A percentile compares a stretch with the other conserved stretches of the same genome.
Evolutionary conservation across 2,329 filamentous ascomycete species (phyloP).

Genomic region (Cercospora zeina): DNA sequence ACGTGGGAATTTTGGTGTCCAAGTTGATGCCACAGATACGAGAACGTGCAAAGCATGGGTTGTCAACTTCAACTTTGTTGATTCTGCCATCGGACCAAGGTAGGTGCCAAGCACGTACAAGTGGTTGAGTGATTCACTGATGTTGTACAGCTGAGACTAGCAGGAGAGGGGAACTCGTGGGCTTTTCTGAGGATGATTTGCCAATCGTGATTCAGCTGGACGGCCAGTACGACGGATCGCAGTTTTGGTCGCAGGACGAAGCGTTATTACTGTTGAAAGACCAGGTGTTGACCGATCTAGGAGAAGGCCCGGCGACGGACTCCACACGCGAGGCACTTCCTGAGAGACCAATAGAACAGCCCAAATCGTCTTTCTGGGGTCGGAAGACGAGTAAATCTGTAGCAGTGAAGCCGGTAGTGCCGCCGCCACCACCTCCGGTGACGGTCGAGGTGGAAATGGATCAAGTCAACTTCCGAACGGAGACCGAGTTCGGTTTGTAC

Average conservation of each 20-base stretch:
- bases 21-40: constrained; percentile 32
- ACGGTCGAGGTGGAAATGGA: constrained; percentile 40
- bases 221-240: constrained; percentile 32
- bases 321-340: constrained; percentile 16
- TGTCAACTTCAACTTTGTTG: constrained; percentile 35
- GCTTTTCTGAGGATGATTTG: constrained; percentile 31
- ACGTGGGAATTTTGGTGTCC: constrained; percentile 37
- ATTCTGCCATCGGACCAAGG: constrained; percentile 40
- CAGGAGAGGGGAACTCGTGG: constrained; percentile 34
- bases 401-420: constrained; percentile 5
- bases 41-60: constrained; percentile 33
- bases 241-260: constrained; percentile 41
- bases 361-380: constrained; percentile 23
- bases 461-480: constrained; percentile 46
- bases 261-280: constrained; percentile 32
- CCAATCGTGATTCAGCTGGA: constrained; percentile 37
- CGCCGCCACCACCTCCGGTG: constrained; percentile 23
- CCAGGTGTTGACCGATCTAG: constrained; percentile 30
- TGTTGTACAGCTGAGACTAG: constrained; percentile 15
- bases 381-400: constrained; percentile 29
- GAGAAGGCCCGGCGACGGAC: constrained; percentile 15
- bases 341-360: constrained; percentile 16
- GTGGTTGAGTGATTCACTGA: constrained; percentile 19
- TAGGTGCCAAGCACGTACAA: constrained; percentile 14
- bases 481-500: constrained; percentile 49